Conservation (phyloP, 2,329 filamentous ascomycete species). For the Didymella keratinophila region DNA sequence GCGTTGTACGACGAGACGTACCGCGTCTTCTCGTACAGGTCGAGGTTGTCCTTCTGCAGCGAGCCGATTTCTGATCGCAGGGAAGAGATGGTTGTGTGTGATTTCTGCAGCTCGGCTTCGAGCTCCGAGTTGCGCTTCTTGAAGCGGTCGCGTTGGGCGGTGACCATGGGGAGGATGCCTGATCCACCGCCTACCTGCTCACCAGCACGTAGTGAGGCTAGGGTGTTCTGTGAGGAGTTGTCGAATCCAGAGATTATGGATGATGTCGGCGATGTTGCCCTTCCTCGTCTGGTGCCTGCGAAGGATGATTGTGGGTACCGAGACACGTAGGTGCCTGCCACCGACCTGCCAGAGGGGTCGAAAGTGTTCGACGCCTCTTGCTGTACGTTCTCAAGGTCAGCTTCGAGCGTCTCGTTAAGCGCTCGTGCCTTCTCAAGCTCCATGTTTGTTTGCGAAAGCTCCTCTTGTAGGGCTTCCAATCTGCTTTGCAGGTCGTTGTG, state of each 20-base stretch:
- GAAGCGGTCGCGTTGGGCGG: constrained; percentile 96
- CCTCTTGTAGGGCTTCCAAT: constrained; percentile 81
- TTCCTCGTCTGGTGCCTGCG: constrained; percentile 63
- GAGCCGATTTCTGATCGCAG: constrained; percentile 90
- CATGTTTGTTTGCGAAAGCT: constrained; percentile 80
- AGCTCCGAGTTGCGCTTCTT: constrained; percentile 94
- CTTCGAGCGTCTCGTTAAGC: constrained; percentile 88
- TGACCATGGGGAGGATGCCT: constrained; percentile 96
- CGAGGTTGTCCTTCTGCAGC: constrained; percentile 94
- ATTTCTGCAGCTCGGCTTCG: constrained; percentile 86
- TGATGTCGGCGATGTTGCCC: constrained; percentile 83
- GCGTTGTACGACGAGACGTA: constrained; percentile 95
- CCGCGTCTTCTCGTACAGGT: constrained; percentile 95
- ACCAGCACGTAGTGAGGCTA: constrained; percentile 68
- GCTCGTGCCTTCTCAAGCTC: constrained; percentile 86
- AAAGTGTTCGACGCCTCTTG: constrained; percentile 84
- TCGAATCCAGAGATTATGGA: constrained; percentile 99
- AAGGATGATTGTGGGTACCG: constrained; percentile 73
- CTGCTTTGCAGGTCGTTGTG: constrained; percentile 89
- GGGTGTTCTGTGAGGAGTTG: constrained; percentile 48
- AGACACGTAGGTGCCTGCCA: constrained; percentile 88
- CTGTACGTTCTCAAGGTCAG: constrained; percentile 87
- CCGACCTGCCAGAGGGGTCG: constrained; percentile 84
- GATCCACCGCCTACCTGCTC: constrained; percentile 76
- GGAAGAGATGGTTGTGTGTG: constrained; percentile 81